Evolutionary conservation across 1,284 basidiomycete species (phyloP), one percentile per base, ranked within the genome.

Genomic region (Ganoderma sinense): DNA sequence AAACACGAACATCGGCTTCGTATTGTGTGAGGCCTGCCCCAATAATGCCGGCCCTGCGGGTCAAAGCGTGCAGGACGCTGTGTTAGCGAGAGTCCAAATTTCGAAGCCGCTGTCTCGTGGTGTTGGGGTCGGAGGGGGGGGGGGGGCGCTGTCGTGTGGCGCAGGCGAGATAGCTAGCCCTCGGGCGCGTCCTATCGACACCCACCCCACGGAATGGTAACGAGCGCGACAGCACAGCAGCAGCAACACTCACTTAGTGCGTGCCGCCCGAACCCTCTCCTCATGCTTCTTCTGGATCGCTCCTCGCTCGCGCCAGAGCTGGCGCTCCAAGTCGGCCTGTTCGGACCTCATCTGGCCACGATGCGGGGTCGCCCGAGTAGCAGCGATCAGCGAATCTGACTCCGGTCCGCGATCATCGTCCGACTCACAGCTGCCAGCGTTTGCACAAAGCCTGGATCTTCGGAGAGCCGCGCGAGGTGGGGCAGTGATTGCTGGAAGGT

Each of bases 401-500:
- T 55, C 36, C 68, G 60, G 43, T 14, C 55, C 59, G 63, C 60
- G 45, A 56, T 16, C 60, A 41, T 16, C 31, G 73, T 82, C 65
- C 78, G 90, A 92, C 80, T 85, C 83, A 64, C 81, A 80, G 68
- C 93, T 75, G 23, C 82, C 81, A 62, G 79, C 78, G 60, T 62
- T 56, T 69, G 60, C 59, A 84, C 79, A 71, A 93, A 87, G 2
- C 71, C 74, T 33, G 84, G 81, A 75, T 90, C 84, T 64, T 86
- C 84, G 45, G 86, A 82, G 8, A 93, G 83, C 67, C 82, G 82
- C 8, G 88, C 87, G 43, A 91, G 75, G 71, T 81, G 81, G 2
- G 90, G 87, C 26, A 94, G 81, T 1, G 92, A 84, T 73, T 93
- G 88, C 74, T 90, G 90, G 77, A 91, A 93, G 33, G 88, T 85